phyloP scores from a whole-genome alignment of 148 eudicot species.

The Silene conica region DNA sequence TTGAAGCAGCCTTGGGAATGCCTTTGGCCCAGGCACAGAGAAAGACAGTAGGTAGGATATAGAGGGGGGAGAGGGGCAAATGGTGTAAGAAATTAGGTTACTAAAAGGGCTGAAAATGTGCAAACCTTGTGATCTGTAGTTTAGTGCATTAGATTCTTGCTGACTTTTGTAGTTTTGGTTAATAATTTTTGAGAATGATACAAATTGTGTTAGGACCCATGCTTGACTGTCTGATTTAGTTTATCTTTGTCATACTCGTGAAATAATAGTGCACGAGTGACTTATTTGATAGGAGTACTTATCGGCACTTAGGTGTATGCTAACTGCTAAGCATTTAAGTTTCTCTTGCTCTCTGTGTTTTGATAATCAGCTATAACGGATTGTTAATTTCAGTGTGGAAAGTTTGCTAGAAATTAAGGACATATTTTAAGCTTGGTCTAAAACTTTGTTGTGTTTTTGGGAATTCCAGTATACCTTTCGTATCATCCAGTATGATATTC shows the following conservation, averaged over 20 bases:
- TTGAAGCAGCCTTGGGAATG: too few species aligned
- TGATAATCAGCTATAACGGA: too few species aligned
- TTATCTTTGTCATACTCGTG: background rate
- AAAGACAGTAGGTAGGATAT: too few species aligned
- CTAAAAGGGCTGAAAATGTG: too few species aligned
- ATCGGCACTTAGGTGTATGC: background rate
- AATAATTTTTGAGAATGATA: background rate
- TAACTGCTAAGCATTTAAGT: background rate
- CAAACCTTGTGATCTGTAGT: too few species aligned
- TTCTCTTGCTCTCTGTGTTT: background rate
- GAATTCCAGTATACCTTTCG: too few species aligned
- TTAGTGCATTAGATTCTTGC: background rate
- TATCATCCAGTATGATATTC: background rate
- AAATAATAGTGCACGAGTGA: background rate
- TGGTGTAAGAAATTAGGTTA: too few species aligned
- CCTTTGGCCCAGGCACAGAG: too few species aligned
- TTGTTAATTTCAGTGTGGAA: background rate
- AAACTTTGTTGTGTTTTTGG: too few species aligned
- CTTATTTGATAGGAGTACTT: background rate
- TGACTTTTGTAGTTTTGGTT: background rate
- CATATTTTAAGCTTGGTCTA: background rate
- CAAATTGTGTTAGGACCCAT: background rate
- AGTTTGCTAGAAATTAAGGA: background rate
- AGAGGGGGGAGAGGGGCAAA: too few species aligned
- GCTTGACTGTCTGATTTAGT: background rate